Conservation (phyloP, 2,329 filamentous ascomycete genomes). For the Tolypocladium amazonense region DNA sequence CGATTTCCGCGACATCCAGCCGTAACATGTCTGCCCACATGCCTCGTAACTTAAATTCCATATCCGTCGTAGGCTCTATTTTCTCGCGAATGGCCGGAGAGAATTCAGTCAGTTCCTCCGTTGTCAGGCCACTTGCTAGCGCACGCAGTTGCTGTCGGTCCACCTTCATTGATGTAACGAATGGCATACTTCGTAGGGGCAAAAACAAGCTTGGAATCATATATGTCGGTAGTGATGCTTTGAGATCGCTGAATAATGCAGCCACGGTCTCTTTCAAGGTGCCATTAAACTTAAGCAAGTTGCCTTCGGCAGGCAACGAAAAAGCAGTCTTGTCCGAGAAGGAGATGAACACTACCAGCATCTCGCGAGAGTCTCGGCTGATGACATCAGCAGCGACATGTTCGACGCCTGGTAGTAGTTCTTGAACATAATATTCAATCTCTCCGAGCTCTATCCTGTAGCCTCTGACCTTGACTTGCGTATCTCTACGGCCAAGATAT, state of each 20-base stretch:
- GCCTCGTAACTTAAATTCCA: background rate
- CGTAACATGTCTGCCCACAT: background rate
- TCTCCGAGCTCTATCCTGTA: slow-evolving; percentile 6
- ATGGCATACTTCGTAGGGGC: background rate
- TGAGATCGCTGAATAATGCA: background rate
- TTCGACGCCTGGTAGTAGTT: background rate
- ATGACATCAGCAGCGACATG: background rate
- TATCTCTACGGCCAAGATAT: slow-evolving; percentile 12
- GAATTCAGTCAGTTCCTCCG: background rate
- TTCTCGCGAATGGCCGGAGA: background rate
- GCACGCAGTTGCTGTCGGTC: background rate
- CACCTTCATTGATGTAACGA: background rate
- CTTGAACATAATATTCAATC: background rate
- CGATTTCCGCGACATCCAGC: background rate
- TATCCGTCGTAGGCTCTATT: background rate
- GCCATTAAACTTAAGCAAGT: background rate
- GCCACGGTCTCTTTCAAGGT: background rate
- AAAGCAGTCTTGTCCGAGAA: background rate
- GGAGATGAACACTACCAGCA: background rate
- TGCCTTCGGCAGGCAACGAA: slow-evolving; percentile 2
- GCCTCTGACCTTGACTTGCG: slow-evolving; percentile 15
- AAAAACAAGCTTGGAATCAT: background rate
- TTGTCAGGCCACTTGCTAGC: background rate
- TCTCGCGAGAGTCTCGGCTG: background rate
- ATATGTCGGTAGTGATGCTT: background rate